Evolutionary conservation across 306 rosid species (phyloP).

Genomic region (Dryas drummondii): DNA sequence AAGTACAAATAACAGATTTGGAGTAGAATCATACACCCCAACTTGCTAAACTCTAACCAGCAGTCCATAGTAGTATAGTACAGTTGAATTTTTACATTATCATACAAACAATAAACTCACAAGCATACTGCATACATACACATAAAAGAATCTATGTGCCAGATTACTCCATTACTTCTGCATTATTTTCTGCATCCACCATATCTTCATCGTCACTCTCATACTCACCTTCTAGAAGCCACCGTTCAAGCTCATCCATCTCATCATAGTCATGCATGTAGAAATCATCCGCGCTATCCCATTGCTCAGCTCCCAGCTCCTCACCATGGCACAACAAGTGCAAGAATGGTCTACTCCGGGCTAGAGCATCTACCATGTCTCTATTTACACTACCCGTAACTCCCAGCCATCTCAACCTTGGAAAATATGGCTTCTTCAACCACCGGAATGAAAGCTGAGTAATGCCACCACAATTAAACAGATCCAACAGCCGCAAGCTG

Average conservation of each 20-base stretch:
- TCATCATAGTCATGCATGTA: constrained; percentile 65
- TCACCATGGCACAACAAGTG: constrained; percentile 80
- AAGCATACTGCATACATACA: constrained; percentile 19
- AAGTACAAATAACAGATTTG: not conserved
- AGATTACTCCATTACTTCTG: constrained; percentile 37
- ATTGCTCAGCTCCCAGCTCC: constrained; percentile 72
- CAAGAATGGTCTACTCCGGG: constrained; percentile 78
- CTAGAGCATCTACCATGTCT: constrained; percentile 83
- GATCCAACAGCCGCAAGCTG: constrained; percentile 69
- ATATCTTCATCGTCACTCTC: constrained; percentile 65
- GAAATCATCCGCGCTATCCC: constrained; percentile 52
- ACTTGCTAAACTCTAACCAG: not conserved
- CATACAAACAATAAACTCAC: constrained; percentile 14
- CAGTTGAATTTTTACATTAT: constrained; percentile 1
- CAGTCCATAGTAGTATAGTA: not conserved
- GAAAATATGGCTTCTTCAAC: constrained; percentile 93
- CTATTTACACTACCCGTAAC: constrained; percentile 76
- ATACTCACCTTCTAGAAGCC: constrained; percentile 67
- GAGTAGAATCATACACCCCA: not conserved
- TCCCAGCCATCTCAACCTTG: constrained; percentile 91
- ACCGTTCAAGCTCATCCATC: constrained; percentile 77
- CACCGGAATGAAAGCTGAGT: constrained; percentile 72
- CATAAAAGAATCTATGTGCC: not conserved
- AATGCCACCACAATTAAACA: constrained; percentile 85
- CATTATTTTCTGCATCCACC: constrained; percentile 58